Evolutionary conservation across 306 rosid genomes (phyloP).

Genomic region (Bauhinia variegata): DNA sequence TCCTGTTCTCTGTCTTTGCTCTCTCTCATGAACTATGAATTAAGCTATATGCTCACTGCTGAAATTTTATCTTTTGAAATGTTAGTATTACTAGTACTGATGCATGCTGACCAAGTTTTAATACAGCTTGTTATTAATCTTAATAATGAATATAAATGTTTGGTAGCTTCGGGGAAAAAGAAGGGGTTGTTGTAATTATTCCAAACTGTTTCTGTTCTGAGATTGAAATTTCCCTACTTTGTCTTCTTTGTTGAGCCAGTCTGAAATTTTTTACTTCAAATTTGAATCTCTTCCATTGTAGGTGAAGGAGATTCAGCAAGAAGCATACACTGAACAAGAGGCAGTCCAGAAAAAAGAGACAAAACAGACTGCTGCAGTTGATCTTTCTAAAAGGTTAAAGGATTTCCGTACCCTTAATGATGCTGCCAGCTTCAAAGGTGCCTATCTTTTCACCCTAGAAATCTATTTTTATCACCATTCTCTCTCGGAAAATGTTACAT

Average conservation of each 20-base stretch:
- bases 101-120: background rate
- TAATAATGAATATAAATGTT: background rate
- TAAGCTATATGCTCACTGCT: background rate
- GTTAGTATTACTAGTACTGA: slow-evolving; percentile 7
- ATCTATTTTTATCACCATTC: slow-evolving; percentile 13
- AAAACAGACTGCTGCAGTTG: slow-evolving; percentile 85
- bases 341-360: slow-evolving; percentile 61
- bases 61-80: slow-evolving; percentile 19
- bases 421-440: slow-evolving; percentile 89
- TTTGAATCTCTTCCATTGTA: slow-evolving; percentile 39
- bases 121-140: background rate
- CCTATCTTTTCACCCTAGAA: slow-evolving; percentile 12
- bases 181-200: too few relatives aligned
- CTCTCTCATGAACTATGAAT: slow-evolving; percentile 4
- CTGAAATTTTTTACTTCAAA: background rate
- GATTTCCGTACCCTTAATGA: slow-evolving; percentile 81
- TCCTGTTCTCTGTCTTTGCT: too few relatives aligned
- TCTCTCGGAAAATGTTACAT: too few relatives aligned
- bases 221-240: background rate
- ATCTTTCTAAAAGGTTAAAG: slow-evolving; percentile 88
- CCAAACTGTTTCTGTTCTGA: background rate
- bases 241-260: background rate
- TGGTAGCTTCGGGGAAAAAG: too few relatives aligned
- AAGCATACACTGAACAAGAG: slow-evolving; percentile 66
- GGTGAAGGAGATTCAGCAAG: slow-evolving; percentile 93